Percentiles rank a stretch among this genome's conserved stretches.
Conservation (phyloP, 768 basidiomycete genomes). For the Termitomyces sp. region DNA sequence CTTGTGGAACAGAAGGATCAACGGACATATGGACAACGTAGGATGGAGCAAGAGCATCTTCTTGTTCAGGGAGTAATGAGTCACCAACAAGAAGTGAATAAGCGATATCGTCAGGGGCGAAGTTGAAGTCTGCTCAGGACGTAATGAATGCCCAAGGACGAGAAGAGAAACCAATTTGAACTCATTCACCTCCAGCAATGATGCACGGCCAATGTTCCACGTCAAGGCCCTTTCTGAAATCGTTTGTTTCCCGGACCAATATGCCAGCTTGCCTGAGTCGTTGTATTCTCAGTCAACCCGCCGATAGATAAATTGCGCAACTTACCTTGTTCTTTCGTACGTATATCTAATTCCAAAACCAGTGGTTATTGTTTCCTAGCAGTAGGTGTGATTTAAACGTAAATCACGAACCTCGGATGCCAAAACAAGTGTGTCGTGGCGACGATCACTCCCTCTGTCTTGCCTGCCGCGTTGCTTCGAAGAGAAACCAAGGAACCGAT, state of each 20-base stretch:
- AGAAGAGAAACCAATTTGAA: not conserved
- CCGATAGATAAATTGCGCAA: not conserved
- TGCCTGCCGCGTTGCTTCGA: constrained; percentile 30
- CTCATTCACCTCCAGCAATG: constrained; percentile 68
- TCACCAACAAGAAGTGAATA: constrained; percentile 75
- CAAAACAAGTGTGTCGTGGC: constrained; percentile 94
- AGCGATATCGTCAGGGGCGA: constrained; percentile 72
- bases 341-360: constrained; percentile 41
- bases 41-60: constrained; percentile 48
- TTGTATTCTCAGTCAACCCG: not conserved
- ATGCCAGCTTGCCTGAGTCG: constrained; percentile 70
- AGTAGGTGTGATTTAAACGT: too few species aligned
- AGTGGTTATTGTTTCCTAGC: not conserved
- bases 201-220: constrained; percentile 69
- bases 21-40: constrained; percentile 69
- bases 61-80: constrained; percentile 49
- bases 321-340: constrained; percentile 78
- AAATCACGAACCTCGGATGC: constrained; percentile 71
- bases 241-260: constrained; percentile 56
- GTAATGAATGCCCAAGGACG: not conserved
- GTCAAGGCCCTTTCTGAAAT: constrained; percentile 45
- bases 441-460: constrained; percentile 56
- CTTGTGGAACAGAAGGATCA: constrained; percentile 48
- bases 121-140: constrained; percentile 75
- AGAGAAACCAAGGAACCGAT: constrained; percentile 75